Percentiles rank a stretch among this genome's conserved stretches.
These are phyloP conservation scores for Mediolabrus comicus DNA, from an alignment of 108 stramenopile species.

Conservation along the genomic window DNA sequence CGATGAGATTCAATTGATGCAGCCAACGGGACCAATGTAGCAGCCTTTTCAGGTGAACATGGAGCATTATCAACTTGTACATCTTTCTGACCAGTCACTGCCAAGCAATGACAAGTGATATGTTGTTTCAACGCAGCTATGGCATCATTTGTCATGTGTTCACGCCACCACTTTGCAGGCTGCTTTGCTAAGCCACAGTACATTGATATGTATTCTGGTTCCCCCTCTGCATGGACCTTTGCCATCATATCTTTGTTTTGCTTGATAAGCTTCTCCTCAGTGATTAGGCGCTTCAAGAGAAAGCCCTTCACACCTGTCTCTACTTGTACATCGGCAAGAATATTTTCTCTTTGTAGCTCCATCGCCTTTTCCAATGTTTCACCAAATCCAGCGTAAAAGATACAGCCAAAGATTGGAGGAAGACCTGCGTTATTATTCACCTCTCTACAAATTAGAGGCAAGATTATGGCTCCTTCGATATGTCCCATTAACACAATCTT, in stretches of 20 bases:
- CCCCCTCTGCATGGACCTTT: slow-evolving; percentile 17
- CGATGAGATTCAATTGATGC: slow-evolving; percentile 23
- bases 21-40: slow-evolving; percentile 12
- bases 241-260: slow-evolving; percentile 7
- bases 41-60: slow-evolving; percentile 14
- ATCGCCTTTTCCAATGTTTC: slow-evolving; percentile 23
- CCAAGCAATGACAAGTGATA: slow-evolving; percentile 33
- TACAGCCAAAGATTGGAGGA: slow-evolving; percentile 24
- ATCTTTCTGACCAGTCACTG: slow-evolving; percentile 36
- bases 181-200: slow-evolving; percentile 23
- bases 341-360: slow-evolving; percentile 6
- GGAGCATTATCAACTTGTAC: slow-evolving; percentile 21
- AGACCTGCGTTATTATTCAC: slow-evolving; percentile 9
- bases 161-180: slow-evolving; percentile 32
- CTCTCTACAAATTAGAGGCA: slow-evolving; percentile 24
- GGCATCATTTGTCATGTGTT: slow-evolving; percentile 19
- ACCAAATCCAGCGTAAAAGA: slow-evolving; percentile 31
- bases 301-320: slow-evolving; percentile 17
- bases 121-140: slow-evolving; percentile 3
- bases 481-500: slow-evolving; percentile 29
- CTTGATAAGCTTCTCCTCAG: slow-evolving; percentile 23
- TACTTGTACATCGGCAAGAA: slow-evolving; percentile 8
- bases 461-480: slow-evolving; percentile 31
- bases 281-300: slow-evolving; percentile 1
- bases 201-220: slow-evolving; percentile 31